These are phyloP conservation scores for Sclerotinia nivalis DNA, from an alignment of 2,329 filamentous ascomycete genomes.

Conservation along the genomic window DNA sequence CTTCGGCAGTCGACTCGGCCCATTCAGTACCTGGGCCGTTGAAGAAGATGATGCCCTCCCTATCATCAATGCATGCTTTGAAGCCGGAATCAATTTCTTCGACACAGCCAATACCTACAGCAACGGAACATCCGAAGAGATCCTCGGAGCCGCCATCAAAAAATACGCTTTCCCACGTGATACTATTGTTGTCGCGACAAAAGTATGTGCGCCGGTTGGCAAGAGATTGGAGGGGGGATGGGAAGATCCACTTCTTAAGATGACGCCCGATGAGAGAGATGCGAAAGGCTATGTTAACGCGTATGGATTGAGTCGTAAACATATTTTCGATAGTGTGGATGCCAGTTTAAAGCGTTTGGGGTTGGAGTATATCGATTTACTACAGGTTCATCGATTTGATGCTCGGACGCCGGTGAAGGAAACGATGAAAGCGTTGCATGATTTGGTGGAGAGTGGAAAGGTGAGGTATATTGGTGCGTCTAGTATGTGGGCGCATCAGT, in stretches of 20 bases:
- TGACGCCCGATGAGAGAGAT: constrained; percentile 38
- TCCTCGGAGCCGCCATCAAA: constrained; percentile 56
- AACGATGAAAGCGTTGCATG: constrained; percentile 61
- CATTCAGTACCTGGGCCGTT: constrained; percentile 18
- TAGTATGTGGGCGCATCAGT: constrained; percentile 30
- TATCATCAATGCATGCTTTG: constrained; percentile 52
- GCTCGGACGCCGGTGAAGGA: constrained; percentile 53
- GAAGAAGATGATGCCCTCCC: constrained; percentile 46
- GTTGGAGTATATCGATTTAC: constrained; percentile 49
- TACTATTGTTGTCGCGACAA: constrained; percentile 66
- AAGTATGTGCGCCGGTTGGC: constrained; percentile 48
- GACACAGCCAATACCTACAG: constrained; percentile 52
- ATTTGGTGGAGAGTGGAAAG: constrained; percentile 58
- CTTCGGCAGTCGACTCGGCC: constrained; percentile 43
- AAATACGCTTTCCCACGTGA: constrained; percentile 63
- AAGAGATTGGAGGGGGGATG: constrained; percentile 21
- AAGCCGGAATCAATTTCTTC: constrained; percentile 56
- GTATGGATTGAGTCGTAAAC: constrained; percentile 59
- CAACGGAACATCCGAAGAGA: constrained; percentile 49
- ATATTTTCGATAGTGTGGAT: constrained; percentile 66
- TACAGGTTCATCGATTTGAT: constrained; percentile 62
- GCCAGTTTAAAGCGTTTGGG: constrained; percentile 54
- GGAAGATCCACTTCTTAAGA: constrained; percentile 23
- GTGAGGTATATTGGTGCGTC: constrained; percentile 55
- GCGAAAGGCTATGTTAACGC: constrained; percentile 48